Evolutionary conservation across 2,329 filamentous ascomycete genomes (phyloP), one percentile per base, ranked within the genome.

Genomic region (Aspergillus luchuensis): DNA sequence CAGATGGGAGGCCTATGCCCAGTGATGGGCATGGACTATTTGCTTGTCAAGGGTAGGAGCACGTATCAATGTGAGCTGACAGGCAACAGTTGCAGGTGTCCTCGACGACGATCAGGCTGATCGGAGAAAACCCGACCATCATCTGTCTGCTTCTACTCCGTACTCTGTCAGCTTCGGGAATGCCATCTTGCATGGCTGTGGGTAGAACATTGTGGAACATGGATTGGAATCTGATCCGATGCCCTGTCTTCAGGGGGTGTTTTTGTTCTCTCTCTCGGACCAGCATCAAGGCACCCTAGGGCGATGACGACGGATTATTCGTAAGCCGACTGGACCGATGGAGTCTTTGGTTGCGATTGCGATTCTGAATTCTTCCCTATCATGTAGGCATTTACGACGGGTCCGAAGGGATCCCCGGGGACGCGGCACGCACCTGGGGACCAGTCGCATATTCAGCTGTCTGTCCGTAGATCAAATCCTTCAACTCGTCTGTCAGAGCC

Each of bases 51-150:
- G n/a, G 47, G n/a, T 50, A 19, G 47, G 25, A 19, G 47, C 47
- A 30, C n/a, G 23, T 50, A 50, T 50, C 47, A 50, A 28, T 50
- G 47, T 50, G 47, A 30, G 47, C 47, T 50, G 25, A 30, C 47
- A 19, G 47, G 10, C 25, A 50, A 50, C 47, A 36, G 33, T 36
- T 50, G 47, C 47, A 50, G 47, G 47, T 50, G 47, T 28, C 15
- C 25, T 50, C n/a, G 25, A 17, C 7, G 25, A 23, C 19, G 41
- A 23, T 13, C 41, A 45, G 41, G 19, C 17, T 45, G 41, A 21
- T 45, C 41, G 41, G 41, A 45, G 41, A 45, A 45, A 21, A 45
- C 3, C 33, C 6, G 41, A 45, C 19, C 19, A 23, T 11, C 19
- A 45, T 45, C 10, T 4, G 15, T 45, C 41, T 23, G 41, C 11